Base-by-base conservation (phyloP, 176 grass and related monocot species). In the Poa annua region DNA sequence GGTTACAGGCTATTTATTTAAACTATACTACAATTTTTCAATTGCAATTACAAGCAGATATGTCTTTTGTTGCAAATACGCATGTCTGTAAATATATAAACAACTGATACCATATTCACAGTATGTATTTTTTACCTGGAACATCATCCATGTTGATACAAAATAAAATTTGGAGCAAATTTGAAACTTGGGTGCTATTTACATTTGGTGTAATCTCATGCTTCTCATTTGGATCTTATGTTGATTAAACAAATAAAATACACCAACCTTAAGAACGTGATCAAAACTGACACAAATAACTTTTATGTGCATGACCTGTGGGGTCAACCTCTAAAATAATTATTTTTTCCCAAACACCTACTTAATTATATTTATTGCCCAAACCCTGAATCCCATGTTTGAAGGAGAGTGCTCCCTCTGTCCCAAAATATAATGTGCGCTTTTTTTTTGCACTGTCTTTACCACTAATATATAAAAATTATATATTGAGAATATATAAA, bases 61-160 rank as follows among this genome's bases (percentile, higher is more conserved):
- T 13, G 9, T 42, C 38, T 42, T 65, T 17, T 69, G 36, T 6
- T 69, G 66, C 36, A 69, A 69, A 69, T 69, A 69, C 20, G 10
- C 66, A 42, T 66, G 63, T 69, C 39, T 69, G 2, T 42, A 42
- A 69, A 69, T 45, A 71, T 71, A 71, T 32, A 29, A 63, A 63
- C 25, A 24, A 45, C 39, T 24, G 39, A 45, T 39, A 71, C 39
- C 66, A 70, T 70, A 70, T 26, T 62, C 59, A 62, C 54, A 55
- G 21, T 29, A 29, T 26, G 22, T 63, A 32, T 29, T 63, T 63
- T 14, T 25, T 5, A 63, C 22, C 11, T 63, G 29, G 11, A 32
- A 63, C 59, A 32, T 63, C 59, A 26, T 63, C 22, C 29, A 32
- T 63, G 25, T 63, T 32, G 22, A 29, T 63, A 24, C 22, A 63